Evolutionary conservation across 805 yeast species (phyloP), one percentile per base, ranked within the genome.

Genomic region (Hyphopichia homilentoma): DNA sequence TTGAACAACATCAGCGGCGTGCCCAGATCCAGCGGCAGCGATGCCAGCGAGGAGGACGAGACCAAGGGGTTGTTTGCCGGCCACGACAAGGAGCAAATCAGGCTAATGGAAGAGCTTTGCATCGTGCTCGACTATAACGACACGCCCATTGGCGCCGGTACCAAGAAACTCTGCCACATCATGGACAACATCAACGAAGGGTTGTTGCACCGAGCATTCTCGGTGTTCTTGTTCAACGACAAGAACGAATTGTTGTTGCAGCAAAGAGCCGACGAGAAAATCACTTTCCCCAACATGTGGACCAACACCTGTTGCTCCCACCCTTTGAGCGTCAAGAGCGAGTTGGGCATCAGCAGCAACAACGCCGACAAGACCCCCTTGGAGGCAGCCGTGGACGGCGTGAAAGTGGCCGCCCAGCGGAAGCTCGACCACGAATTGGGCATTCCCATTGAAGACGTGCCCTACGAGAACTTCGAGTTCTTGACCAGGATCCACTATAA

Each of bases 221-320:
- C 96, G 16, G 96, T 89, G n/a, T 93, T 93, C 49, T 63, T 90
- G 34, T 93, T 93, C 68, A 82, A 88, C 57, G 75, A 75, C 15
- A 76, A 84, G 27, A 79, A 79, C 38, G 73, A 83, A 59, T 71
- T 93, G 40, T 70, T 93, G 37, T 69, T 93, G 45, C 99, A 93
- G 65, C 97, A 90, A 65, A 79, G 99, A 48, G 97, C 99, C 0
- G 79, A 80, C 30, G 97, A 93, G 57, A 93, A 93, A 59, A 93
- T 93, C 64, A 93, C 99, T 1, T 93, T 93, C 61, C 95, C 97
- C 1, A 79, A 79, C 37, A 79, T 89, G 82, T 93, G 99, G 99
- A 93, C 99, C 16, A 93, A 93, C 59, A 93, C 99, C 2, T 93
- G 99, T 63, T 93, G 99, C 59, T 89, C 97, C 1, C 99, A 93